Base-by-base conservation (phyloP, 169 alveolate genomes). In the Cryptosporidium muris region DNA sequence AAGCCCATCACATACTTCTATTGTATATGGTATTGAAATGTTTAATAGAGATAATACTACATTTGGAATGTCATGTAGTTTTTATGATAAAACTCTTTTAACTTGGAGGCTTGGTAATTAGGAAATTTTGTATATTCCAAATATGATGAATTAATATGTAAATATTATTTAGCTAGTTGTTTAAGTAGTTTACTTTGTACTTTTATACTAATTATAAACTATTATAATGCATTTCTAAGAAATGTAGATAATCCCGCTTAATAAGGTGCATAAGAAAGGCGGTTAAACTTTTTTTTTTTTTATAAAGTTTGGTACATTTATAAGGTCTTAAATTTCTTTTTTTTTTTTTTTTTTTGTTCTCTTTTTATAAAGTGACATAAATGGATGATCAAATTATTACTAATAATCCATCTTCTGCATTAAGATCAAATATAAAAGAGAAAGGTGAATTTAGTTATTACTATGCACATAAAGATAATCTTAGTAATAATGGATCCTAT, bases 381-480 rank as follows among this genome's bases (percentile, higher is more conserved):
- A 8, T 48, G 68, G 25, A 0, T 25, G 25, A 25, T 25, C 25
- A 25, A 25, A 0, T 25, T 25, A 25, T 25, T 25, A 25, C 25
- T 25, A 25, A 74, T 12, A 45, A 43, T 42, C 36, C 54, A 42
- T 48, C 60, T 34, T 74, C 85, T 60, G 90, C 90, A 47, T 65
- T 82, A n/a, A 81, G 88, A 49, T 60, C 66, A 34, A 80, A 81
- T 16, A 82, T 82, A 7, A 82, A 66, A 45, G 90, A 82, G 36
- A 80, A 82, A 51, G 90, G 90, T 9, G 80, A 63, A 36, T 67
- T 80, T 8, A 80, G 89, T 34, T 82, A 82, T 49, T 90, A 90
- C 42, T 90, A 90, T 65, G 93, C 93, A 37, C 93, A 90, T 65
- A 89, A 88, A 25, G 67, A 88, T n/a, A 90, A 88, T 48, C 51